Evolutionary conservation across 1,284 basidiomycete species (phyloP), one percentile per base, ranked within the genome.

Genomic region (Laetiporus sulphureus): DNA sequence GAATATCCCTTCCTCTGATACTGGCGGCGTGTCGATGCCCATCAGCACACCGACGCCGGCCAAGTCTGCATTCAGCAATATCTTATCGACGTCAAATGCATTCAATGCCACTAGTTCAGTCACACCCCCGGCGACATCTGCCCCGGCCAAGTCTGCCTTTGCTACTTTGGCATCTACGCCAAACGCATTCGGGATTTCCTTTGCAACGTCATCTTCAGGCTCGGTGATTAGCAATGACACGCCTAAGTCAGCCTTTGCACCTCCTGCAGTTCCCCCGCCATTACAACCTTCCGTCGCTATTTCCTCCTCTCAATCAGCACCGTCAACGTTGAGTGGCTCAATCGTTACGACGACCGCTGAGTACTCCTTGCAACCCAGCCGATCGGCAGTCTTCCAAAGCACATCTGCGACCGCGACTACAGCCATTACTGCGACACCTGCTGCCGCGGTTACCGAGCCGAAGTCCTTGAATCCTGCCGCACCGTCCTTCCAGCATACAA

Each of bases 61-160:
- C 4, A 41, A 30, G 13, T 51, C 48, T 2, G 47, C 49, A 3
- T 54, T 54, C 33, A 41, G 44, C 6, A 44, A 42, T 19, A 22
- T 54, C 1, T 36, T 40, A 2, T 40, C 40, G 13, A 30, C 25
- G n/a, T 10, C 18, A 13, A 41, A 35, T 15, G 23, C 29, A 3
- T 36, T 42, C 27, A 34, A 34, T 10, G 21, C 36, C 16, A 34
- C 23, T 32, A n/a, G n/a, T n/a, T n/a, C n/a, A n/a, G n/a, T n/a
- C n/a, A n/a, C n/a, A n/a, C n/a, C n/a, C n/a, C n/a, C n/a, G n/a
- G n/a, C n/a, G n/a, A n/a, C n/a, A n/a, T n/a, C n/a, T n/a, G n/a
- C n/a, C n/a, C n/a, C n/a, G n/a, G n/a, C n/a, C n/a, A n/a, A n/a
- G n/a, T n/a, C n/a, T n/a, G n/a, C n/a, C n/a, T n/a, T n/a, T n/a